Conservation (phyloP, 1,139 yeast genomes). For the Debaryomyces robertsiae region DNA sequence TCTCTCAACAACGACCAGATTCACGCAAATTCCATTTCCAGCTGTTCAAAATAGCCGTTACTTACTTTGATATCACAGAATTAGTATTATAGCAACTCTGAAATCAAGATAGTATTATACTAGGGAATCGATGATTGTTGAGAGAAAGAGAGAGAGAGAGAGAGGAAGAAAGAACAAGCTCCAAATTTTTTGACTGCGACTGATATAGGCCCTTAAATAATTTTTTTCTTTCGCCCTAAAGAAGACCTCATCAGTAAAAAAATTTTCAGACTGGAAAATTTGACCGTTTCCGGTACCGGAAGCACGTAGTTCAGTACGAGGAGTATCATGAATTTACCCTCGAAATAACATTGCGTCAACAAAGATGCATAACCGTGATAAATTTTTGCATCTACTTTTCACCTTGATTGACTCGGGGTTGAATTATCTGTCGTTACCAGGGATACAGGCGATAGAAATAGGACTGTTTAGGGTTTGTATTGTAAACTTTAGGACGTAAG, state of each 20-base stretch:
- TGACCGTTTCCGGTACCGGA: slow-evolving; percentile 6
- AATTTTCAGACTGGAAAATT: slow-evolving; percentile 6
- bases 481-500: no score
- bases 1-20: slow-evolving; percentile 19
- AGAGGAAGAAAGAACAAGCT: slow-evolving; percentile 18
- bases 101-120: slow-evolving; percentile 21
- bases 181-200: slow-evolving; percentile 4
- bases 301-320: not conserved
- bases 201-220: slow-evolving; percentile 10
- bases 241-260: slow-evolving; percentile 8
- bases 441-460: no score
- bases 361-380: slow-evolving; percentile 5
- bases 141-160: slow-evolving; percentile 27
- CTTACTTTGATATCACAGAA: slow-evolving; percentile 14
- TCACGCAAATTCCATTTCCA: slow-evolving; percentile 2
- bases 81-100: slow-evolving; percentile 11
- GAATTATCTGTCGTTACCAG: not conserved
- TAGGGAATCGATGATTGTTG: slow-evolving; percentile 29
- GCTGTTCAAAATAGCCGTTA: slow-evolving; percentile 1
- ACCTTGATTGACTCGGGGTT: not conserved
- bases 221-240: slow-evolving; percentile 2
- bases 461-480: no score
- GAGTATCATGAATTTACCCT: slow-evolving; percentile 5
- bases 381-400: no score
- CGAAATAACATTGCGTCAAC: slow-evolving; percentile 9